phyloP scores from a whole-genome alignment of 257 asterid genomes.

The Hygrophila difformis region DNA sequence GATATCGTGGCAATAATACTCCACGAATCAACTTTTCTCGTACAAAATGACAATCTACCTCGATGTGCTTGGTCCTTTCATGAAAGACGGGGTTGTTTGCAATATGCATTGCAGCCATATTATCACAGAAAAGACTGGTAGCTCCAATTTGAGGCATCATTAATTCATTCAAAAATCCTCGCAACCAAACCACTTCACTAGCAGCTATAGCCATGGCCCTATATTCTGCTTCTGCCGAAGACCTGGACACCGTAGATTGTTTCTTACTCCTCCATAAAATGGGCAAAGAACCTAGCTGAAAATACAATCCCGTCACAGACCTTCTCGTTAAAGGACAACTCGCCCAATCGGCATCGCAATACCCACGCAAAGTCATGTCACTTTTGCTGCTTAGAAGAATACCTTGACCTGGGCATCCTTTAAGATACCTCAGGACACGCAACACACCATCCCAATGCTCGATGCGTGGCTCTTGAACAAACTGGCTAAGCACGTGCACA shows the following conservation, averaged over 20 bases:
- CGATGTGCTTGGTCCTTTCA: neutral
- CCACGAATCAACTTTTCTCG: no score
- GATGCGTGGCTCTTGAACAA: neutral
- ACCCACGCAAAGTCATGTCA: no score
- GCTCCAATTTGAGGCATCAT: neutral
- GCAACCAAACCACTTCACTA: neutral
- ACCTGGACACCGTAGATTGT: neutral
- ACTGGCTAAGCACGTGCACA: neutral
- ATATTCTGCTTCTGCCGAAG: neutral
- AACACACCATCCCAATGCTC: neutral
- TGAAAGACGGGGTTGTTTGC: no score
- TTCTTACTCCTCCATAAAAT: neutral
- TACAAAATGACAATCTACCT: no score
- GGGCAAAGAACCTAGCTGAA: neutral
- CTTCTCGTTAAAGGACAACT: no score
- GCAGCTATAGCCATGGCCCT: neutral
- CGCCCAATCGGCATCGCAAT: no score
- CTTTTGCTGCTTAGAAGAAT: no score
- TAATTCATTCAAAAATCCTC: neutral
- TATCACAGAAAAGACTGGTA: neutral
- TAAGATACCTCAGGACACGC: neutral
- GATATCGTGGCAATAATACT: no score
- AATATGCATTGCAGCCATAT: no score
- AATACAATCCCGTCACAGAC: neutral
- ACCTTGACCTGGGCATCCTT: no score